Evolutionary conservation across 2,329 filamentous ascomycete species (phyloP).

Genomic region (Clonostachys chloroleuca): DNA sequence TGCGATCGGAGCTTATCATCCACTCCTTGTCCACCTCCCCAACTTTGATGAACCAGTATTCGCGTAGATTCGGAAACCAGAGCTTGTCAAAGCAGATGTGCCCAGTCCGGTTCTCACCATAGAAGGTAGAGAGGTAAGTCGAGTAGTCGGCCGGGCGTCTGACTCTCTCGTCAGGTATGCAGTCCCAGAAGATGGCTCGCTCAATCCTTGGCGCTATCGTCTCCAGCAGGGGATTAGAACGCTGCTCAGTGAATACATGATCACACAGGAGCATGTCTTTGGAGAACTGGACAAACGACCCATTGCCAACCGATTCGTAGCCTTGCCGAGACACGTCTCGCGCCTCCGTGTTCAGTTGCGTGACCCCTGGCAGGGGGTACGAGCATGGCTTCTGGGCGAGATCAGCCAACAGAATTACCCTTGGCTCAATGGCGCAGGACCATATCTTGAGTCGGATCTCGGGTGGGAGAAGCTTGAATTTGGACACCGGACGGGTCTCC

Average conservation of each 20-base stretch:
- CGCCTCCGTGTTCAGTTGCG: constrained; percentile 27
- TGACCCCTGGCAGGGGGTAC: constrained; percentile 26
- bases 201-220: constrained; percentile 23
- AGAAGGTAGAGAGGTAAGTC: constrained; percentile 24
- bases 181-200: constrained; percentile 31
- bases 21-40: constrained; percentile 28
- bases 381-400: constrained; percentile 18
- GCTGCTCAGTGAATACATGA: constrained; percentile 24
- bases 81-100: constrained; percentile 28
- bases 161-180: constrained; percentile 28
- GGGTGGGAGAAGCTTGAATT: constrained; percentile 17
- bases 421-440: constrained; percentile 27
- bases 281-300: constrained; percentile 28
- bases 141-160: constrained; percentile 24
- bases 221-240: constrained; percentile 19
- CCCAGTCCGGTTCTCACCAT: constrained; percentile 19
- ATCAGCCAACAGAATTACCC: constrained; percentile 26
- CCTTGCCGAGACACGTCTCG: constrained; percentile 24
- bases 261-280: constrained; percentile 31
- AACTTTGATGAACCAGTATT: constrained; percentile 32
- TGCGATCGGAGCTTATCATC: constrained; percentile 23
- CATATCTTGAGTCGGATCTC: constrained; percentile 31
- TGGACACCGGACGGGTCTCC: no score
- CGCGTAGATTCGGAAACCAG: constrained; percentile 30
- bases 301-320: constrained; percentile 25